These are phyloP conservation scores for Fusarium sp. DNA, from an alignment of 2,329 filamentous ascomycete species.

Conservation along the genomic window DNA sequence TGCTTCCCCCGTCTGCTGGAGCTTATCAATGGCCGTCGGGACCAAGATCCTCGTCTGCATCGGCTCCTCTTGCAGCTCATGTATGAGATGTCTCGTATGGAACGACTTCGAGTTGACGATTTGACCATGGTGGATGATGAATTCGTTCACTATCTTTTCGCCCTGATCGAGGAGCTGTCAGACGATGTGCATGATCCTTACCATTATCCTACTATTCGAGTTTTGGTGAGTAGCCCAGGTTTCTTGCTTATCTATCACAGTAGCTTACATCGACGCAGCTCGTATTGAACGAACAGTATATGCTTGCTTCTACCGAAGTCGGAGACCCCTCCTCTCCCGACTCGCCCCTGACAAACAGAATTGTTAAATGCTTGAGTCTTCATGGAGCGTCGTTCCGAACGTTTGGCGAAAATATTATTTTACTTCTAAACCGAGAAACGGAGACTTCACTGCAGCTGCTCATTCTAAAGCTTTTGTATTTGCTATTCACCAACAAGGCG, in stretches of 20 bases:
- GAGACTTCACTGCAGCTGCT: slow-evolving; percentile 94
- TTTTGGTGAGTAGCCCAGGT: slow-evolving; percentile 75
- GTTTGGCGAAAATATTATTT: slow-evolving; percentile 97
- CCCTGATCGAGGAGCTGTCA: slow-evolving; percentile 88
- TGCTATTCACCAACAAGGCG: slow-evolving; percentile 91
- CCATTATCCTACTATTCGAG: slow-evolving; percentile 94
- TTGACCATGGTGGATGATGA: slow-evolving; percentile 82
- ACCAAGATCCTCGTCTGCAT: slow-evolving; percentile 80
- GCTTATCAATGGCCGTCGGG: slow-evolving; percentile 77
- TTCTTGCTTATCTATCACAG: background rate
- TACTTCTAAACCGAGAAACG: slow-evolving; percentile 93
- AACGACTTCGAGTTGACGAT: slow-evolving; percentile 83
- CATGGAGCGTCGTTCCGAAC: slow-evolving; percentile 88
- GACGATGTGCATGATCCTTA: slow-evolving; percentile 93
- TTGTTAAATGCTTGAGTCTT: slow-evolving; percentile 90
- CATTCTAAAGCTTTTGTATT: slow-evolving; percentile 95
- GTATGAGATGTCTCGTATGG: slow-evolving; percentile 97
- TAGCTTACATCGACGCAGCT: slow-evolving; percentile 68
- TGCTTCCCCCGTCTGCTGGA: slow-evolving; percentile 88
- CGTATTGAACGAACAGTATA: slow-evolving; percentile 98
- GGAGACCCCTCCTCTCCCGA: slow-evolving; percentile 56
- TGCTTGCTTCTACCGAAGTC: slow-evolving; percentile 78
- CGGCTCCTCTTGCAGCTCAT: slow-evolving; percentile 87
- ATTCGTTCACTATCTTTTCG: slow-evolving; percentile 87
- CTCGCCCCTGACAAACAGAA: slow-evolving; percentile 84